phyloP scores from a whole-genome alignment of 192 early-diverging fungal genomes.

The Globomyces pollinis-pini region DNA sequence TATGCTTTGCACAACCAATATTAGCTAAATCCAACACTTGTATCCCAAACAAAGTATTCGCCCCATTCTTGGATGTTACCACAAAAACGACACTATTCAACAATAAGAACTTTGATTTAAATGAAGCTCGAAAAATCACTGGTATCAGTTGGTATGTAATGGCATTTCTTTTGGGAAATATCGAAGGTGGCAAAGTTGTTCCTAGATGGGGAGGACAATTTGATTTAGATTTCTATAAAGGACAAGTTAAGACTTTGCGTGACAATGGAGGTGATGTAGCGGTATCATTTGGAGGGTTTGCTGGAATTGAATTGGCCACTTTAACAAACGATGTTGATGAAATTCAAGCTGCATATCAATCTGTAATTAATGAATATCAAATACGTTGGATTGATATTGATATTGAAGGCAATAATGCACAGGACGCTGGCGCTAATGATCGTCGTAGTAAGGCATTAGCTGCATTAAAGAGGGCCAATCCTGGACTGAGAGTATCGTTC shows the following conservation, averaged over 20 bases:
- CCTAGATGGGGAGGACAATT: not conserved
- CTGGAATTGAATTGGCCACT: conserved; percentile 21
- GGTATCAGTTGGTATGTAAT: conserved; percentile 29
- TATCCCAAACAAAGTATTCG: not conserved
- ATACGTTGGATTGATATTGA: conserved; percentile 36
- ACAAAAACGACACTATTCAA: no score
- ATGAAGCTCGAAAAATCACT: not conserved
- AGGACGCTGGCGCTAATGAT: conserved; percentile 21
- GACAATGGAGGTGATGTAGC: conserved; percentile 28
- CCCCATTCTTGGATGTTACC: conserved; percentile 20
- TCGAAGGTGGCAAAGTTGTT: not conserved
- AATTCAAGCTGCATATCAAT: conserved; percentile 24
- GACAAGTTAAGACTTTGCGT: conserved; percentile 15
- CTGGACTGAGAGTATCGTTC: conserved; percentile 22
- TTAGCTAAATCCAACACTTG: no score
- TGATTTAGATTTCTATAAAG: conserved; percentile 6
- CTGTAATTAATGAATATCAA: conserved; percentile 27
- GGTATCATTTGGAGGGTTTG: conserved; percentile 35
- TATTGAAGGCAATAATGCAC: conserved; percentile 27
- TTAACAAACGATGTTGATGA: conserved; percentile 9
- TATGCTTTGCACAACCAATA: no score
- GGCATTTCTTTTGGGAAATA: conserved; percentile 26
- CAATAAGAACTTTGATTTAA: not conserved
- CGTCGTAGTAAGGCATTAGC: conserved; percentile 30
- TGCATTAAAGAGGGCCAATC: conserved; percentile 14